phyloP scores from a whole-genome alignment of 2,329 filamentous ascomycete genomes.

The Penicillium sp. region DNA sequence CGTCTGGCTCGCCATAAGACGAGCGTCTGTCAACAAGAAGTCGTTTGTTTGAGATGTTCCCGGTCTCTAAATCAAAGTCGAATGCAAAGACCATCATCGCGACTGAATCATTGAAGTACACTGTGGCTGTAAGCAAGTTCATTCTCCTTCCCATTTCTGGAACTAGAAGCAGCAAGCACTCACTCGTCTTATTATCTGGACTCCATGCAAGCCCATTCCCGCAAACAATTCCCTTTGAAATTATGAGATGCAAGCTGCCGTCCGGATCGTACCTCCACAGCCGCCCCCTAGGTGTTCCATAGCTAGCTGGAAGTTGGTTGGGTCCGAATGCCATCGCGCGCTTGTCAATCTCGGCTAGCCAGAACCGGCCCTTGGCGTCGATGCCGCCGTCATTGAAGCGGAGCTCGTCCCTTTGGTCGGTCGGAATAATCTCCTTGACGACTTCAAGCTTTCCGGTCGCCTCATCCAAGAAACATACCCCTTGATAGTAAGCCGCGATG shows the following conservation, averaged over 20 bases:
- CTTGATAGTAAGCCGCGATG: conserved; percentile 41
- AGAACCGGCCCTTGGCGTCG: conserved; percentile 36
- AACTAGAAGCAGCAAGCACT: not conserved
- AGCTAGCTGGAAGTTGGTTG: conserved; percentile 24
- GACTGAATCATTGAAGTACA: conserved; percentile 40
- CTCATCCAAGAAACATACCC: conserved; percentile 41
- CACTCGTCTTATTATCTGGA: conserved; percentile 40
- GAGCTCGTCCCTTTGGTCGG: conserved; percentile 26
- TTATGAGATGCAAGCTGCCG: conserved; percentile 35
- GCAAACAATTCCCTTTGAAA: conserved; percentile 35
- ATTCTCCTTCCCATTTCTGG: not conserved
- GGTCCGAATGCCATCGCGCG: conserved; percentile 36
- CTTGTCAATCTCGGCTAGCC: conserved; percentile 41
- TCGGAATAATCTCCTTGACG: conserved; percentile 39
- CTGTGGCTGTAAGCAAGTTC: conserved; percentile 13
- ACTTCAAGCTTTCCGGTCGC: conserved; percentile 37
- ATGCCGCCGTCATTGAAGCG: conserved; percentile 41
- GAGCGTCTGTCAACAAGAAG: conserved; percentile 30
- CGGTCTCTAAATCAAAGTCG: conserved; percentile 37
- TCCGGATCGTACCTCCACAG: conserved; percentile 30
- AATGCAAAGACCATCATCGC: conserved; percentile 34
- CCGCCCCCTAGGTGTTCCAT: conserved; percentile 18
- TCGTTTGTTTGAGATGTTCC: conserved; percentile 34
- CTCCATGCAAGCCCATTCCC: conserved; percentile 43
- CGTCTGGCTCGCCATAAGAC: conserved; percentile 38